These are phyloP conservation scores for Vitis rupestris DNA, from an alignment of 164 flowering plant genomes.

Conservation along the genomic window DNA sequence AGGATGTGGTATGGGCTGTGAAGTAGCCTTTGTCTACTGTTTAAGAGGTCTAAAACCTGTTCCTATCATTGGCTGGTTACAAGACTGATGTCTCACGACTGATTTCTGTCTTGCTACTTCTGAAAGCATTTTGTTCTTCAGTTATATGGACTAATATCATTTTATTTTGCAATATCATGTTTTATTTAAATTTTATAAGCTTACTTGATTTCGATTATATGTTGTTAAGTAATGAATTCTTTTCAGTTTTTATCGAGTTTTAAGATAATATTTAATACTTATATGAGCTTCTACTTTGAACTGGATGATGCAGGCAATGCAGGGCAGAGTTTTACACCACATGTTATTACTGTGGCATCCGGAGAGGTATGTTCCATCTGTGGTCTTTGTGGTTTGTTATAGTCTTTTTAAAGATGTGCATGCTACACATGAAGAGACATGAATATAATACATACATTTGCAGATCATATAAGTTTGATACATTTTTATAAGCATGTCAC, in stretches of 20 bases:
- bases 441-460: too few relatives aligned
- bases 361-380: constrained; percentile 55
- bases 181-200: not conserved
- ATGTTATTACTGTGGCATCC: constrained; percentile 53
- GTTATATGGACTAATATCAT: too few relatives aligned
- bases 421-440: too few relatives aligned
- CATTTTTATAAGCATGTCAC: too few relatives aligned
- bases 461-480: too few relatives aligned
- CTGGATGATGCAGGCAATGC: constrained; percentile 48
- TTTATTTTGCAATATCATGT: too few relatives aligned
- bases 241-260: not conserved
- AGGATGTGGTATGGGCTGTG: constrained; percentile 5
- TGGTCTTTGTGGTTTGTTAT: not conserved
- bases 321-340: constrained; percentile 73
- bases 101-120: too few relatives aligned
- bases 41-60: not conserved
- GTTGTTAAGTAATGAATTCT: too few relatives aligned
- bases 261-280: constrained; percentile 4
- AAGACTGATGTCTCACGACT: too few relatives aligned
- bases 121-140: too few relatives aligned
- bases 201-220: not conserved
- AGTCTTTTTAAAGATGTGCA: too few relatives aligned
- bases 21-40: constrained; percentile 6
- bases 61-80: too few relatives aligned
- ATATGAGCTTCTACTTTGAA: constrained; percentile 5